A percentile compares a stretch with the other conserved stretches of the same genome.
These are phyloP conservation scores for Eremothecium cymbalariae DNA, from an alignment of 1,139 yeast genomes.

Conservation along the genomic window DNA sequence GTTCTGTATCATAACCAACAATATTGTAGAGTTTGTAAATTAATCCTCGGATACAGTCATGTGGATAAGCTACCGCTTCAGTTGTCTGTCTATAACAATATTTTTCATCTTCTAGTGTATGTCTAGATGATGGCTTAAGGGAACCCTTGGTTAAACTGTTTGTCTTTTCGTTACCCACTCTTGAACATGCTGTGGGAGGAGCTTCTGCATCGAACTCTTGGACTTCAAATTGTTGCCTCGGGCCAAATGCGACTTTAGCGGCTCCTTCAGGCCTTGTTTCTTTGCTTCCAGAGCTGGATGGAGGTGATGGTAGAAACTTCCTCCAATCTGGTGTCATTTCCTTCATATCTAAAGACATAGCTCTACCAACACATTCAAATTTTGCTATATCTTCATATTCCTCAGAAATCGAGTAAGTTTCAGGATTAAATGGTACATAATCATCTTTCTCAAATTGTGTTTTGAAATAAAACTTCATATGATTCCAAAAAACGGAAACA, in stretches of 20 bases:
- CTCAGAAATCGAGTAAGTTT: slow-evolving; percentile 2
- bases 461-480: slow-evolving; percentile 5
- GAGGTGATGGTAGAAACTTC: slow-evolving; percentile 4
- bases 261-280: slow-evolving; percentile 4
- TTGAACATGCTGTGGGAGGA: slow-evolving; percentile 4
- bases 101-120: slow-evolving; percentile 4
- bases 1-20: slow-evolving; percentile 4
- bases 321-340: slow-evolving; percentile 5
- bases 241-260: slow-evolving; percentile 3
- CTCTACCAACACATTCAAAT: slow-evolving; percentile 3
- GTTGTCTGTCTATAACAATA: slow-evolving; percentile 5
- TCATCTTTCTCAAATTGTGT: slow-evolving; percentile 5
- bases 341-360: slow-evolving; percentile 5
- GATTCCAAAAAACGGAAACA: slow-evolving; percentile 6
- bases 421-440: slow-evolving; percentile 4
- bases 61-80: slow-evolving; percentile 5
- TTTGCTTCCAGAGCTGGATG: slow-evolving; percentile 4
- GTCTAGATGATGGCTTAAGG: slow-evolving; percentile 4
- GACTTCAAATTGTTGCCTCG: slow-evolving; percentile 2
- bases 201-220: slow-evolving; percentile 6
- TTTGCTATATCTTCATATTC: slow-evolving; percentile 3
- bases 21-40: slow-evolving; percentile 5
- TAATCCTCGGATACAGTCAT: slow-evolving; percentile 3
- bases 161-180: slow-evolving; percentile 2
- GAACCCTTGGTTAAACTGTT: slow-evolving; percentile 3